These are phyloP conservation scores for Neopestalotiopsis sp. DNA, from an alignment of 2,329 filamentous ascomycete genomes.

Conservation along the genomic window DNA sequence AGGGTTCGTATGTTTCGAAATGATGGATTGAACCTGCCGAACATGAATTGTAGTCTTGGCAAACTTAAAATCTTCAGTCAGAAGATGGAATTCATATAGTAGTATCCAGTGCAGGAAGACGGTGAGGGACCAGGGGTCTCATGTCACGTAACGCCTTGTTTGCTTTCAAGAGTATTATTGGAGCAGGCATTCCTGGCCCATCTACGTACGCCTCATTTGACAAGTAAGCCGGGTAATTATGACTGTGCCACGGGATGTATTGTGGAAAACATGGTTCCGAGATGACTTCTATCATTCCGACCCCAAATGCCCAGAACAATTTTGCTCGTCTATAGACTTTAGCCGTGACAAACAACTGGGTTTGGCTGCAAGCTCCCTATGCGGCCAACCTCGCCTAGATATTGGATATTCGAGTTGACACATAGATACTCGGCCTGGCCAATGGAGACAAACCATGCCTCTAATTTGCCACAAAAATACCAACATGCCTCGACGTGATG, in stretches of 20 bases:
- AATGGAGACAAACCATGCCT: neutral
- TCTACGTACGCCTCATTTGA: neutral
- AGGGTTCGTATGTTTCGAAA: neutral
- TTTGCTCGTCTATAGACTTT: conserved; percentile 1
- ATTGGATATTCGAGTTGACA: neutral
- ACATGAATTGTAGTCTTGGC: neutral
- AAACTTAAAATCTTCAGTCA: no score
- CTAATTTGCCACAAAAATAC: neutral
- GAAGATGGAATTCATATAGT: no score
- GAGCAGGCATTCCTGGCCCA: neutral
- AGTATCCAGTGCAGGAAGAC: no score
- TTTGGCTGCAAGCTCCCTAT: neutral
- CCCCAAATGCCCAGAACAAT: neutral
- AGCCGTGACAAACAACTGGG: neutral
- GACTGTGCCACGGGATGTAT: neutral
- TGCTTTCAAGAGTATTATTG: neutral
- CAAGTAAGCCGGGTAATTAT: neutral
- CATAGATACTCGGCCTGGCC: neutral
- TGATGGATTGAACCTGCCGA: neutral
- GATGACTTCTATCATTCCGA: neutral
- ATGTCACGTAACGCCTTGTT: conserved; percentile 9
- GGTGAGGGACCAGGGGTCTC: neutral
- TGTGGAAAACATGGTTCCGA: neutral
- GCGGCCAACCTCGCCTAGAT: neutral
- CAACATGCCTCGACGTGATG: neutral